Percentiles rank a stretch among this genome's conserved stretches.
These are phyloP conservation scores for Vitis hybrid DNA, from an alignment of 177 flowering plant species.

Conservation along the genomic window DNA sequence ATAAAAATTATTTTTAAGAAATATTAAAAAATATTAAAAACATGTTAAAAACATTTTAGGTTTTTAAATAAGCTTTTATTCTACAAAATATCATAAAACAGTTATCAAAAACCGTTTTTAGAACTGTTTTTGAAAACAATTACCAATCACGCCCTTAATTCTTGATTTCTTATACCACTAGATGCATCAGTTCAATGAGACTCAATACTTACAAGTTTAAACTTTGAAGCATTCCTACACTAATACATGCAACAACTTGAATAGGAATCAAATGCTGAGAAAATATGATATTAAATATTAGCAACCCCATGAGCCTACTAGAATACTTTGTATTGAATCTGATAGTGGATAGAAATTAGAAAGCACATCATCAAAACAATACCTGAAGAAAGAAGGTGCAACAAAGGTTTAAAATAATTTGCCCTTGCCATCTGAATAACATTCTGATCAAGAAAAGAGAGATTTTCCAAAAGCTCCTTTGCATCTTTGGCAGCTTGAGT, in stretches of 20 bases:
- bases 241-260: neutral
- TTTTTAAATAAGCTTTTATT: too few species aligned
- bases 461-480: constrained; percentile 43
- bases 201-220: too few species aligned
- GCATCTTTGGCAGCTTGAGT: constrained; percentile 44
- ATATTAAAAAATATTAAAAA: too few species aligned
- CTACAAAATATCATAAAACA: too few species aligned
- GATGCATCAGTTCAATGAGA: too few species aligned
- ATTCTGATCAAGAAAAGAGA: constrained; percentile 49
- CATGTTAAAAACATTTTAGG: too few species aligned
- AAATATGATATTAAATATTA: neutral
- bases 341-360: neutral
- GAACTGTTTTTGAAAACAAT: too few species aligned
- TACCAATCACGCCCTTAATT: too few species aligned
- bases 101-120: too few species aligned
- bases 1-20: too few species aligned
- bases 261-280: neutral
- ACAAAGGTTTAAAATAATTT: constrained; percentile 52
- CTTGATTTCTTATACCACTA: too few species aligned
- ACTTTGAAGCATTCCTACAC: neutral
- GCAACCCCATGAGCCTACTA: neutral
- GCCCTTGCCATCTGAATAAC: constrained; percentile 59
- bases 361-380: constrained; percentile 1
- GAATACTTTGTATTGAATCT: neutral
- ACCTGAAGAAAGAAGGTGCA: constrained; percentile 60